A percentile compares a stretch with the other conserved stretches of the same genome.
These are phyloP conservation scores for Orychophragmus violaceus DNA, from an alignment of 345 rosid genomes.

Conservation along the genomic window DNA sequence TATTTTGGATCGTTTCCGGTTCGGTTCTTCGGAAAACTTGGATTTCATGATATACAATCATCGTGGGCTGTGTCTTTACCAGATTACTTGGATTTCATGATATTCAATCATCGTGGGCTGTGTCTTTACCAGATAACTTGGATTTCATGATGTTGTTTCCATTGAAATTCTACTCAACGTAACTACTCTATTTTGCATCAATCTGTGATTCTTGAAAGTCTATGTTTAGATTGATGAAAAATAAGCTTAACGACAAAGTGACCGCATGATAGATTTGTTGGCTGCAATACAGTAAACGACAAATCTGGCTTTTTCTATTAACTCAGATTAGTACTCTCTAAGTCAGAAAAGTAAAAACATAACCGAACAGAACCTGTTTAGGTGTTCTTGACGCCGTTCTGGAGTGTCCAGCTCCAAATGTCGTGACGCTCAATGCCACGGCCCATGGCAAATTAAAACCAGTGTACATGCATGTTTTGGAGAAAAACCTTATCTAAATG, in stretches of 20 bases:
- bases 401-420: conserved; percentile 5
- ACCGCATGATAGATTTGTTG: not conserved
- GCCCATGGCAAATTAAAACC: not conserved
- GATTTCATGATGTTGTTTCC: conserved; percentile 5
- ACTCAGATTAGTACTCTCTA: not conserved
- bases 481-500: not conserved
- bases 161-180: not conserved
- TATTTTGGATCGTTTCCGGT: too few relatives aligned
- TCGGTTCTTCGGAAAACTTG: too few relatives aligned
- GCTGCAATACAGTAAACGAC: not conserved
- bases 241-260: not conserved
- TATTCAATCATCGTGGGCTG: too few relatives aligned
- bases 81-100: too few relatives aligned
- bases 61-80: too few relatives aligned
- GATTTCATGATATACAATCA: too few relatives aligned
- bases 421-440: too few relatives aligned
- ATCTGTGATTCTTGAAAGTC: not conserved
- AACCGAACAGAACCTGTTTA: not conserved
- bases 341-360: not conserved
- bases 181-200: conserved; percentile 1
- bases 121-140: too few relatives aligned
- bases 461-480: not conserved
- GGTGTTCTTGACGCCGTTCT: not conserved
- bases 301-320: not conserved
- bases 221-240: not conserved